Evolutionary conservation across 495 filamentous ascomycete genomes (phyloP).

Genomic region (Cercophora newfieldiana): DNA sequence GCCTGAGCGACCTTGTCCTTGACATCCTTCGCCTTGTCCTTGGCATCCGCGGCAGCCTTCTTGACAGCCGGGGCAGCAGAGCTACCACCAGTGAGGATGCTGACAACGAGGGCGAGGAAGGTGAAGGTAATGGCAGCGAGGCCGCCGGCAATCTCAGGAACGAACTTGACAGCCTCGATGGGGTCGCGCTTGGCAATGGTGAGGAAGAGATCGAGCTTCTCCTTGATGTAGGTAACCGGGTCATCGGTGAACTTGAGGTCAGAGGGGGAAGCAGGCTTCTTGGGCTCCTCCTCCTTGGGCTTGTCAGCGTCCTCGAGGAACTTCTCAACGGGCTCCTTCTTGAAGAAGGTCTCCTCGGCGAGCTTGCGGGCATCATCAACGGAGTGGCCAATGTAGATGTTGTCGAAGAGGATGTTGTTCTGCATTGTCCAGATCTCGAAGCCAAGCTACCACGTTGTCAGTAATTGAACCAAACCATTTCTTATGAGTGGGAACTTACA

Average conservation of each 20-base stretch:
- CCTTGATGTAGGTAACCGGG: slow-evolving; percentile 82
- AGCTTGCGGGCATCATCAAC: slow-evolving; percentile 88
- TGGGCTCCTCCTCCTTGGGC: slow-evolving; percentile 70
- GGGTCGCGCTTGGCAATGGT: slow-evolving; percentile 85
- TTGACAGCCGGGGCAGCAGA: slow-evolving; percentile 45
- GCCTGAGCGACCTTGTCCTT: slow-evolving; percentile 83
- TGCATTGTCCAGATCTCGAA: slow-evolving; percentile 99
- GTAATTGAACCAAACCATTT: slow-evolving; percentile 7
- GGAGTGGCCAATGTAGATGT: slow-evolving; percentile 99
- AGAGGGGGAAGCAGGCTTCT: slow-evolving; percentile 58
- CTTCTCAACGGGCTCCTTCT: slow-evolving; percentile 86
- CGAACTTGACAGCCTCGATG: slow-evolving; percentile 82
- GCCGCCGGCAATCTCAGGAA: slow-evolving; percentile 86
- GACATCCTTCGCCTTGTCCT: slow-evolving; percentile 66
- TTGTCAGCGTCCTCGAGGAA: slow-evolving; percentile 78
- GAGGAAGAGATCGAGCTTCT: slow-evolving; percentile 88
- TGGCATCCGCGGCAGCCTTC: slow-evolving; percentile 67
- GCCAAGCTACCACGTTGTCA: slow-evolving; percentile 64
- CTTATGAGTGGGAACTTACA: slow-evolving; percentile 54
- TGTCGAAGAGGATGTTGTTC: slow-evolving; percentile 97
- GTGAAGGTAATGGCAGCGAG: slow-evolving; percentile 67
- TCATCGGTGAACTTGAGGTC: slow-evolving; percentile 92
- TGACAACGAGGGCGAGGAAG: slow-evolving; percentile 66
- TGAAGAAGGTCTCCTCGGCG: slow-evolving; percentile 86
- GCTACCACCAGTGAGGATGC: slow-evolving; percentile 45